Evolutionary conservation across 2,329 filamentous ascomycete genomes (phyloP), one percentile per base, ranked within the genome.

Genomic region (Aspergillus thermomutatus): DNA sequence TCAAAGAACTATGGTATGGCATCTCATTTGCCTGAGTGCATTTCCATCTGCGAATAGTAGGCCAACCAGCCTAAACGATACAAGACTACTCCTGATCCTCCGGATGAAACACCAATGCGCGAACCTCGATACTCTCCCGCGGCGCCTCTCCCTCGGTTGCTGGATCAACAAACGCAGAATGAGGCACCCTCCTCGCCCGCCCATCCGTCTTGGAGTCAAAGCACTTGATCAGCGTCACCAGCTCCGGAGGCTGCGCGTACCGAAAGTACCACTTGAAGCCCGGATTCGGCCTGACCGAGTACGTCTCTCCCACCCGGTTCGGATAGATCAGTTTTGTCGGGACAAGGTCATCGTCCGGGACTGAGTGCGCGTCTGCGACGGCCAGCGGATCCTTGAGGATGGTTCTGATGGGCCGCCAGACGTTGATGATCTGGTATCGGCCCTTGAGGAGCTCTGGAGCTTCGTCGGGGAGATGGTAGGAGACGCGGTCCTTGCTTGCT

Each of bases 201-300:
- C 81, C 82, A 66, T 84, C 82, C 25, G 73, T 73, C 75, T 83
- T 82, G 26, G 75, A 82, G 68, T 87, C 85, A 64, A 82, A 87
- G 64, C 82, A 85, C 68, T 87, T 87, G 70, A 87, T 83, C 46
- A 87, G 64, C 3, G 83, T 74, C 3, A 83, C 80, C 71, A 87
- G 78, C 3, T 80, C 74, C 0, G 82, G 82, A 0, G 72, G 76
- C 65, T 85, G 78, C 1, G 74, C 75, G 49, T 75, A 75, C 58
- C 81, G 75, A 67, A 82, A 85, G 65, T 79, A 81, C 82, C 82
- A 85, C 64, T 71, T 74, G 41, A 83, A 80, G 1, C 61, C 54
- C 0, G 66, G 61, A 56, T 76, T 75, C 52, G 79, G 62, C n/a
- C 70, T 72, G 2, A 83, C 77, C 0, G 66, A 60, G 58, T 77